Evolutionary conservation across 331 rosid genomes (phyloP), one percentile per base, ranked within the genome.

Genomic region (Saraca asoca): DNA sequence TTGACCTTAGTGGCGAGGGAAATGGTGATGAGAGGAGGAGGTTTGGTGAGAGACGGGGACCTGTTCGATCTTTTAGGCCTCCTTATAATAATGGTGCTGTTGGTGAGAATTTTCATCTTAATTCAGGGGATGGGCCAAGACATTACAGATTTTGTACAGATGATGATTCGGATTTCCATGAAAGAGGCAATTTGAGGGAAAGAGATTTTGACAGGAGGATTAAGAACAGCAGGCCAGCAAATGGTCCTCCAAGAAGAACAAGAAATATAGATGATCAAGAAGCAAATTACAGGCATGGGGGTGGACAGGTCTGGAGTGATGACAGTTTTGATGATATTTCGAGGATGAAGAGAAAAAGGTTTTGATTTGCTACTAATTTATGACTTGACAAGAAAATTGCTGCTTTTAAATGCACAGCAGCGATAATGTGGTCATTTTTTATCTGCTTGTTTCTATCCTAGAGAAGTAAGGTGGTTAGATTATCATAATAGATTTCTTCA

Each of bases 211-310:
- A 80, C 45, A 82, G 89, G 48, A 64, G 91, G 46, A 74, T 89
- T 17, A 87, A 89, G 80, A 86, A 77, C 53, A 75, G 91, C 50
- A 75, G 91, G 60, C 80, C 87, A 33, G 85, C 73, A 42, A 85
- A 82, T 77, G 80, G 71, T 39, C 89, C 89, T 5, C 89, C 93
- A 34, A 80, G 88, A 84, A 84, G 88, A 78, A 64, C 87, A 33
- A 82, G 98, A 69, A 82, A 74, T 42, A 82, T 85, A 11, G 96
- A 92, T 64, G 96, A 82, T 38, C 93, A 82, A 54, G 96, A 89
- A 54, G 79, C 66, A 43, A 87, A 85, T 77, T 89, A 72, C 81
- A 80, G 96, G 74, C 85, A 82, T 9, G 79, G 75, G 69, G 43
- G 43, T 39, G 85, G 89, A 19, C 96, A 82, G 60, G 81, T 72